A percentile compares a stretch with the other conserved stretches of the same genome.
phyloP scores from a whole-genome alignment of 1,284 basidiomycete genomes.

The Exobasidium cylindrosporum region DNA sequence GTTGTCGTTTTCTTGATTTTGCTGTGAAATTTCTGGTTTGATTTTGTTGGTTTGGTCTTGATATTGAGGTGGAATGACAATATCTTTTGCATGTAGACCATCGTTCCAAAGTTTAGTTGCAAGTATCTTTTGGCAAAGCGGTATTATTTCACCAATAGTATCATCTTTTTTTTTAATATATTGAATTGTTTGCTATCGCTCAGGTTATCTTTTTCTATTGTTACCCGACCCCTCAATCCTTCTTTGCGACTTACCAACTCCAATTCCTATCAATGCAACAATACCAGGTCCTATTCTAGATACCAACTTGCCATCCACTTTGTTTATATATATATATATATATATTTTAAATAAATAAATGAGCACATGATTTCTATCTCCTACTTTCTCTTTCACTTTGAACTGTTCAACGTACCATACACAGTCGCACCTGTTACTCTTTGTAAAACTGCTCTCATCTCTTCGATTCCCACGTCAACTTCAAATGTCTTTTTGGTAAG shows the following conservation, averaged over 20 bases:
- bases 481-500: neutral
- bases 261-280: conserved; percentile 47
- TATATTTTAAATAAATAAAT: too few relatives aligned
- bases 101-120: conserved; percentile 49
- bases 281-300: conserved; percentile 49
- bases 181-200: too few relatives aligned
- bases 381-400: neutral
- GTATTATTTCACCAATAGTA: conserved; percentile 36
- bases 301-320: conserved; percentile 46
- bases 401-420: conserved; percentile 28
- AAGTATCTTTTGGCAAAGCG: conserved; percentile 40
- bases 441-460: conserved; percentile 50
- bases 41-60: neutral
- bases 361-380: neutral
- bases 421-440: conserved; percentile 50
- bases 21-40: neutral
- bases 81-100: conserved; percentile 23
- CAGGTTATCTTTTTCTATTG: too few relatives aligned
- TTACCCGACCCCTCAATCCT: too few relatives aligned
- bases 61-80: conserved; percentile 29
- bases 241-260: conserved; percentile 22
- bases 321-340: neutral
- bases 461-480: neutral
- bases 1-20: conserved; percentile 10
- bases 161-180: too few relatives aligned